Percentiles rank a stretch among this genome's conserved stretches.
phyloP scores from a whole-genome alignment of 2,329 filamentous ascomycete genomes.

The Graphiopsis chlorocephala region DNA sequence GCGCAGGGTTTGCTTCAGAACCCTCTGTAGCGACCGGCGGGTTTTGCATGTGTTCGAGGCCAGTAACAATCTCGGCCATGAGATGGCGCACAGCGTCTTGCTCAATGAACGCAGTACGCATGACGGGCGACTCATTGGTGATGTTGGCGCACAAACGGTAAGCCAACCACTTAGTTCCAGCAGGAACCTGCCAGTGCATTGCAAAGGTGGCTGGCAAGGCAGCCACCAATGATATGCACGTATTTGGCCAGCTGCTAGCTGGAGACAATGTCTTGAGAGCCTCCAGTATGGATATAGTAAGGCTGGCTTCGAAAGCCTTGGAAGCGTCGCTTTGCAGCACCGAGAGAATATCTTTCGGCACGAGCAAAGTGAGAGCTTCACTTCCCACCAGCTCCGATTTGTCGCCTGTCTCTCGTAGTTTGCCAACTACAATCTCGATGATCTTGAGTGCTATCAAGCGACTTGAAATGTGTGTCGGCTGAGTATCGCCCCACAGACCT shows the following conservation, averaged over 20 bases:
- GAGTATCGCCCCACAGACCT: conserved; percentile 58
- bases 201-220: conserved; percentile 19
- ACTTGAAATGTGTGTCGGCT: conserved; percentile 56
- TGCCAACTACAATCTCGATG: conserved; percentile 57
- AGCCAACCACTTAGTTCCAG: conserved; percentile 40
- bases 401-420: conserved; percentile 44
- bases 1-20: conserved; percentile 42
- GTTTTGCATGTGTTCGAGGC: conserved; percentile 29
- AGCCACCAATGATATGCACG: conserved; percentile 21
- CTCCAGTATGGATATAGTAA: conserved; percentile 45
- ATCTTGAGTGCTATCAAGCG: conserved; percentile 63
- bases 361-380: conserved; percentile 21
- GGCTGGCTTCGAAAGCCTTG: conserved; percentile 45
- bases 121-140: conserved; percentile 67
- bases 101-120: conserved; percentile 54
- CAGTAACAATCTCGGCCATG: conserved; percentile 24
- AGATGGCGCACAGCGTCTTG: conserved; percentile 48
- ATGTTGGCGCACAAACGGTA: conserved; percentile 78
- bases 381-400: conserved; percentile 48
- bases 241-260: conserved; percentile 24
- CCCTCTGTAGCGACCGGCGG: background rate
- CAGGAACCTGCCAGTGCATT: conserved; percentile 5
- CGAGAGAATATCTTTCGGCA: conserved; percentile 20
- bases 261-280: conserved; percentile 27
- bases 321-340: conserved; percentile 7